Evolutionary conservation across 441 rosid genomes (phyloP), one percentile per base, ranked within the genome.

Genomic region (Erysimum pusillum): DNA sequence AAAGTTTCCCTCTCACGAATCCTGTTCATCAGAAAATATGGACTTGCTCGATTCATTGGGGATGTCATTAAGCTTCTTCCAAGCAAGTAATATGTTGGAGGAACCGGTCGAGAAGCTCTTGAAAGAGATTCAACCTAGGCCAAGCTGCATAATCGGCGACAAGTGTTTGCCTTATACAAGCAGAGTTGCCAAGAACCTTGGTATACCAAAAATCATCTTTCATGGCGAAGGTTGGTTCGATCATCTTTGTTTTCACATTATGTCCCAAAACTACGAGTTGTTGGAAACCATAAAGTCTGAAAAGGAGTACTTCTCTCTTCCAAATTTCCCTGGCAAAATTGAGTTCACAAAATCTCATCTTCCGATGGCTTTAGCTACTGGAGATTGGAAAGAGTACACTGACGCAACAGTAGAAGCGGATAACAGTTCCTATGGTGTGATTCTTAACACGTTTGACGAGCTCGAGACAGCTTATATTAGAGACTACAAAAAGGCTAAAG

Each of bases 301-400:
- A 1, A 59, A 64, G 2, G 84, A 87, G 71, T 35, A 75, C 42
- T 89, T 88, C 76, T 10, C 75, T 12, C 62, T 90, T 20, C 92
- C 95, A 2, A 81, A 76, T 44, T 75, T 88, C 73, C 86, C 89
- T 46, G 78, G 87, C 36, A 63, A 4, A 67, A 78, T 69, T 34
- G 86, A 87, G 71, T 72, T 90, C 49, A 85, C 81, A 11, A 76
- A 69, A 77, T 39, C 74, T 11, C 83, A 85, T 69, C 12, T 85
- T 12, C 83, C 87, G 0, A 76, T 76, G 59, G 4, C 6, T 34
- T 9, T 72, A 17, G 4, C 11, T 9, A 9, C 36, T 51, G 70
- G 42, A 60, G 86, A 78, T 32, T 76, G 71, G 79, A 56, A 15
- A 2, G 76, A 59, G 2, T 38, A 38, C 15, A 0, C 35, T 38